Conservation (phyloP, 345 rosid genomes). For the Anacardium occidentale region DNA sequence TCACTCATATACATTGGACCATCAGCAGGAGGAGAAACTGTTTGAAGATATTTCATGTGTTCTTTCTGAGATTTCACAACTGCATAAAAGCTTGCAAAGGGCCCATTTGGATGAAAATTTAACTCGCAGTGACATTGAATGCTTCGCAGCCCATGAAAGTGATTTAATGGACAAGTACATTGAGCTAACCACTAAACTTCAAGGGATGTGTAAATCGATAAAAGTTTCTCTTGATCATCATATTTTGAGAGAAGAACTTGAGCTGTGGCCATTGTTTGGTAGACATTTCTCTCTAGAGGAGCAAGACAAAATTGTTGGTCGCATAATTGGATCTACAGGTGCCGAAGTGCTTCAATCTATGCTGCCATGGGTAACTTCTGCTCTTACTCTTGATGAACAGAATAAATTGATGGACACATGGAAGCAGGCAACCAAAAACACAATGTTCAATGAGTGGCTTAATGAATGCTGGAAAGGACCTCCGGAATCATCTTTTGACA, state of each 20-base stretch:
- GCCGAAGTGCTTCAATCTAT: conserved; percentile 91
- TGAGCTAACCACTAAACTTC: conserved; percentile 79
- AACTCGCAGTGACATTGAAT: conserved; percentile 26
- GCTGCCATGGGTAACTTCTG: conserved; percentile 91
- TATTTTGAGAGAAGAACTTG: conserved; percentile 82
- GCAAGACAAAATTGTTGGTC: conserved; percentile 86
- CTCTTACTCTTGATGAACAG: conserved; percentile 68
- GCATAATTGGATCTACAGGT: conserved; percentile 88
- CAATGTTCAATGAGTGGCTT: conserved; percentile 95
- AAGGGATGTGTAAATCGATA: conserved; percentile 93
- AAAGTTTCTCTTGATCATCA: conserved; percentile 82
- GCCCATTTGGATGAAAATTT: conserved; percentile 32
- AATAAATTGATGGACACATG: conserved; percentile 91
- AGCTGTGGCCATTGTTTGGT: conserved; percentile 86
- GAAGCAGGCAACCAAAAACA: conserved; percentile 94
- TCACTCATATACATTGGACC: conserved; percentile 88
- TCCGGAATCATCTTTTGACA: conserved; percentile 41
- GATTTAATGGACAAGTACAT: conserved; percentile 50
- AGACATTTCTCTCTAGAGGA: conserved; percentile 74
- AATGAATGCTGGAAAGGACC: conserved; percentile 72
- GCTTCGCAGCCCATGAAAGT: conserved; percentile 22
- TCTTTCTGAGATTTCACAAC: conserved; percentile 63
- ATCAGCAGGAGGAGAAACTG: conserved; percentile 85
- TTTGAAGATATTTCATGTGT: conserved; percentile 76
- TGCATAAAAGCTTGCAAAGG: conserved; percentile 49